Percentiles rank a stretch among this genome's conserved stretches.
phyloP scores from a whole-genome alignment of 257 asterid species.

The Leonotis leonurus region DNA sequence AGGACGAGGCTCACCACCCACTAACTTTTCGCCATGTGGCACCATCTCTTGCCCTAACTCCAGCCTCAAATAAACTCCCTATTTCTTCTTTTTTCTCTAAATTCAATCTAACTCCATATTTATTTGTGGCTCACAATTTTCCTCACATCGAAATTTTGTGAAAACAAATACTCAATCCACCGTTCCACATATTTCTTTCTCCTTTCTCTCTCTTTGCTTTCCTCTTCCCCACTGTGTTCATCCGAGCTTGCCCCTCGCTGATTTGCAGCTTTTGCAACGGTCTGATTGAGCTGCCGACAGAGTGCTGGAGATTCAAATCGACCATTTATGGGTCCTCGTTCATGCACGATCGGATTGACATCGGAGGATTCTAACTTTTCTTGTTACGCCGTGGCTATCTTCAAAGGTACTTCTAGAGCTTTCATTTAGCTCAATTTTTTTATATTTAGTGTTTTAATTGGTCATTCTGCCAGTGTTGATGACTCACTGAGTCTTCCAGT shows the following conservation, averaged over 20 bases:
- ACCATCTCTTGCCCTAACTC: conserved; percentile 16
- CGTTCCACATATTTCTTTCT: too few species aligned
- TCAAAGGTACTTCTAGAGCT: conserved; percentile 24
- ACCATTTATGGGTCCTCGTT: conserved; percentile 14
- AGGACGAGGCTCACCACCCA: conserved; percentile 31
- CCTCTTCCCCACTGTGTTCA: not conserved
- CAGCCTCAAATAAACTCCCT: conserved; percentile 57
- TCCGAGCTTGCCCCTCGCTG: not conserved
- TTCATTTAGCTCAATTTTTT: not conserved
- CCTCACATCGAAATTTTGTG: conserved; percentile 10
- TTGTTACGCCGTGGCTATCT: conserved; percentile 26
- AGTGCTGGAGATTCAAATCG: conserved; percentile 28
- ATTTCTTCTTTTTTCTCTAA: conserved; percentile 11
- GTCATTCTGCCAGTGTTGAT: conserved; percentile 11
- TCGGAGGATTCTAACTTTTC: conserved; percentile 15
- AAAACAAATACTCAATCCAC: conserved; percentile 17
- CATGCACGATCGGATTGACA: conserved; percentile 30
- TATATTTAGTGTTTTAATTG: not conserved
- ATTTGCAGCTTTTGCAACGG: too few species aligned
- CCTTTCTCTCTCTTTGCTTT: not conserved
- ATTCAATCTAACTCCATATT: conserved; percentile 21
- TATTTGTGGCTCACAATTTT: conserved; percentile 76
- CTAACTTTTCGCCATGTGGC: conserved; percentile 42
- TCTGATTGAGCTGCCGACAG: too few species aligned
- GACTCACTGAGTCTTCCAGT: conserved; percentile 19